A percentile compares a stretch with the other conserved stretches of the same genome.
phyloP scores from a whole-genome alignment of 1,284 basidiomycete species.

The Quambalaria eucalypti region DNA sequence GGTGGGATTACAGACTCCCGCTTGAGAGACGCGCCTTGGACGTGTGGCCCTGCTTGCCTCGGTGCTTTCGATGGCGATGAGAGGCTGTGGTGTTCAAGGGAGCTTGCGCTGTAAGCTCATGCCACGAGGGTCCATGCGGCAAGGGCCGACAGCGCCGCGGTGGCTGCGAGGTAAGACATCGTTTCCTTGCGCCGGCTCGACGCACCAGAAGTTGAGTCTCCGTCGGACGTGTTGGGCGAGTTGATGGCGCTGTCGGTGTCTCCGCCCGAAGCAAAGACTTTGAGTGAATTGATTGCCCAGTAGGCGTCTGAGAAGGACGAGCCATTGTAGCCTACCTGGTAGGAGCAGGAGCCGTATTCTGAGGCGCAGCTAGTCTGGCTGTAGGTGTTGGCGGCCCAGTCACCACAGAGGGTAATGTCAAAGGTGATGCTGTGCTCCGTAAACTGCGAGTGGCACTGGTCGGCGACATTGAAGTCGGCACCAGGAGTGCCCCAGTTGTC shows the following conservation, averaged over 20 bases:
- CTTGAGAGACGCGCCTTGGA: no score
- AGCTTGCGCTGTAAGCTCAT: no score
- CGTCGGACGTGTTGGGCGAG: conserved; percentile 11
- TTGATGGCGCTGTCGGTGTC: conserved; percentile 16
- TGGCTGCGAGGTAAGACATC: no score
- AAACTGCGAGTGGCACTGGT: conserved; percentile 29
- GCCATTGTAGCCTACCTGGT: conserved; percentile 33
- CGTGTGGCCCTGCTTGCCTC: no score
- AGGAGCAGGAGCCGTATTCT: conserved; percentile 23
- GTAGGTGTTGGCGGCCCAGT: conserved; percentile 27
- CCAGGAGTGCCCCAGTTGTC: conserved; percentile 30
- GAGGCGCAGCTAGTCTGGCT: conserved; percentile 11
- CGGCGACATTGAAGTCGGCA: conserved; percentile 29
- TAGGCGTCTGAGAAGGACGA: conserved; percentile 27
- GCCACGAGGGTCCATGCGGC: no score
- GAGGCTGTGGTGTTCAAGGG: no score
- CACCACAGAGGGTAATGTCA: conserved; percentile 41
- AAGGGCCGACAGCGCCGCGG: no score
- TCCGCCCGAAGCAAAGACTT: conserved; percentile 27
- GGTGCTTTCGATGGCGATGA: no score
- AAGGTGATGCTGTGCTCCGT: conserved; percentile 32
- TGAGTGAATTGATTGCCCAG: conserved; percentile 30
- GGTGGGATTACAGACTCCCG: no score
- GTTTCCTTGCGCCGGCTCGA: no score
- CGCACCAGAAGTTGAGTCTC: not conserved